These are phyloP conservation scores for Penicillium nucicola DNA, from an alignment of 495 filamentous ascomycete species.

Conservation along the genomic window DNA sequence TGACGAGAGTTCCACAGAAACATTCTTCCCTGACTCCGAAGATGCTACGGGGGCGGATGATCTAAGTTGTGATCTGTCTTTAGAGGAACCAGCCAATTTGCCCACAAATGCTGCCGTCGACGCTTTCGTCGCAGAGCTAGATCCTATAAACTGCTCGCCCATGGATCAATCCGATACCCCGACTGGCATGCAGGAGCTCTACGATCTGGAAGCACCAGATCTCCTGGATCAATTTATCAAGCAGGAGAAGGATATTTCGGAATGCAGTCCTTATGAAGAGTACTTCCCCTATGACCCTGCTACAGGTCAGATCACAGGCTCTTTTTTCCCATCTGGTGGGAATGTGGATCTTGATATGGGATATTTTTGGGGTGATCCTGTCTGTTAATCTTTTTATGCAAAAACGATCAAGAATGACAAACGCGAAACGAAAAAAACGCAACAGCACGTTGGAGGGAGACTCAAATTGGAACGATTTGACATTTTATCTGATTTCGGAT, in stretches of 20 bases:
- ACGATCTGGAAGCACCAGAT: slow-evolving; percentile 21
- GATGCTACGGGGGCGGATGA: slow-evolving; percentile 5
- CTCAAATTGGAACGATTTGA: not conserved
- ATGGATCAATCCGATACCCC: slow-evolving; percentile 20
- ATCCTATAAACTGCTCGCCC: slow-evolving; percentile 26
- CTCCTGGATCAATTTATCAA: slow-evolving; percentile 26
- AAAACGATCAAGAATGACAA: not conserved
- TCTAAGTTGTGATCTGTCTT: slow-evolving; percentile 12
- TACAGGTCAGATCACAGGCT: slow-evolving; percentile 41
- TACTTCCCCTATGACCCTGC: slow-evolving; percentile 38
- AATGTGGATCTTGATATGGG: slow-evolving; percentile 36
- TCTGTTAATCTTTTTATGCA: slow-evolving; percentile 16
- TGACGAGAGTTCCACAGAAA: slow-evolving; percentile 18
- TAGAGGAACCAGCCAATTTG: slow-evolving; percentile 15
- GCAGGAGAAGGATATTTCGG: slow-evolving; percentile 19
- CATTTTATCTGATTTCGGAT: not conserved
- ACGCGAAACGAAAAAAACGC: not conserved
- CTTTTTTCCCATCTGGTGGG: slow-evolving; percentile 33
- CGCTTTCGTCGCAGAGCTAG: slow-evolving; percentile 21
- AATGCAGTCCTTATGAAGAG: slow-evolving; percentile 27
- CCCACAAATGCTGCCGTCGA: slow-evolving; percentile 13
- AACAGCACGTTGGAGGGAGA: not conserved
- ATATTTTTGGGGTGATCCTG: slow-evolving; percentile 33
- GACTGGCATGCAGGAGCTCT: slow-evolving; percentile 15
- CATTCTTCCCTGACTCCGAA: slow-evolving; percentile 12